Evolutionary conservation across 192 early-diverging fungal genomes (phyloP), one percentile per base, ranked within the genome.

Genomic region (Coemansia sp.): DNA sequence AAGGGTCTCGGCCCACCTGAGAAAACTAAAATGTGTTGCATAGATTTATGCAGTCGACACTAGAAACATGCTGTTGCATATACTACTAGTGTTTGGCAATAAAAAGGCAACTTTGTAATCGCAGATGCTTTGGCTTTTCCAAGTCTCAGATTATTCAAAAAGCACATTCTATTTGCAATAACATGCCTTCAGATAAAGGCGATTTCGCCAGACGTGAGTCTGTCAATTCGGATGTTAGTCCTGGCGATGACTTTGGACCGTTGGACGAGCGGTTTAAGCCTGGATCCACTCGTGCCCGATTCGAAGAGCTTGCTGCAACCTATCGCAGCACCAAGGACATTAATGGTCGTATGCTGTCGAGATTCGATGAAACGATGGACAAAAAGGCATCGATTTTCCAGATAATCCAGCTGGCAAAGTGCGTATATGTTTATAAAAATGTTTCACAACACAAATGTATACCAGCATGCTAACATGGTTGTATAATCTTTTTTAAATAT

Each of bases 231-330:
- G 76, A 79, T 37, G 61, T 79, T 16, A 68, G 59, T n/a, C 70
- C 70, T 6, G 71, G 76, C 45, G 64, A 64, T 10, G 50, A 50
- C 4, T 70, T 70, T 55, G 52, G 19, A 12, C 67, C 76, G 0
- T 54, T 79, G 52, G 37, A 5, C 41, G 76, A 79, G 37, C 29
- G 62, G 13, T 79, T 61, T 56, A 79, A 79, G 64, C 61, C 67
- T 18, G 47, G 29, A 18, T 79, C 76, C 1, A 79, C 76, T 2
- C 67, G 76, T 1, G 76, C 76, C 16, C 76, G 71, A 29, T 79
- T 79, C 27, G 76, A 79, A 22, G 76, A 79, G 71, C 76, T 79
- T 10, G 71, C 58, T 57, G 59, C 37, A 39, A 73, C 70, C n/a
- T 79, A 79, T 54, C 70, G 76, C 63, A 66, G 26, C 38, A 53